These are phyloP conservation scores for Jaltomata sinuosa DNA, from an alignment of 257 asterid species.

Conservation along the genomic window DNA sequence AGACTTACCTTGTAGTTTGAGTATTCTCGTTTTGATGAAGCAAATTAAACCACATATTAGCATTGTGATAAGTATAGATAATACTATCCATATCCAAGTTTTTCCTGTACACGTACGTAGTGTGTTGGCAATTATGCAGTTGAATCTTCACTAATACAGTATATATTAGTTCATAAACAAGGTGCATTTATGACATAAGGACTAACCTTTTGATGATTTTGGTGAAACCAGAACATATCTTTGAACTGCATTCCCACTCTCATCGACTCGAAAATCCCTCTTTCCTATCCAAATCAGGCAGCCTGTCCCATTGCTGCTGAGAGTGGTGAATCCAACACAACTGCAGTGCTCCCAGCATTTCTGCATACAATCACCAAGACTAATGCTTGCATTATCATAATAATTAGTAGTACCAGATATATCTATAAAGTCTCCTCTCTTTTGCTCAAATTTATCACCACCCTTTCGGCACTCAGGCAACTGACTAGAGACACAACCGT, in stretches of 20 bases:
- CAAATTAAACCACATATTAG: not conserved
- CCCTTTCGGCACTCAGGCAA: slow-evolving; percentile 9
- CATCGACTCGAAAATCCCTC: not conserved
- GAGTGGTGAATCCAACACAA: not conserved
- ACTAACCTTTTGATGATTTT: not conserved
- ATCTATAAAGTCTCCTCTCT: not conserved
- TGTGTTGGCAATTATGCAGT: not conserved
- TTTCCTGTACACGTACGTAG: not conserved
- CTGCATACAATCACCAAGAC: not conserved
- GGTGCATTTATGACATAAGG: not conserved
- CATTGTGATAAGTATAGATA: not conserved
- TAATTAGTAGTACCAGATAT: not conserved
- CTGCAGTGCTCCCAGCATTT: not conserved
- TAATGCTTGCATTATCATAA: not conserved
- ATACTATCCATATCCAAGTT: slow-evolving; percentile 13
- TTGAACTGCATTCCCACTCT: not conserved
- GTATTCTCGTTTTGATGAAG: slow-evolving; percentile 4
- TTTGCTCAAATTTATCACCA: slow-evolving; percentile 1
- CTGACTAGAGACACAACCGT: slow-evolving; percentile 12
- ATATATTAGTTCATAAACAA: not conserved
- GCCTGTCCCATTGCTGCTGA: not conserved
- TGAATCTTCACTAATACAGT: not conserved
- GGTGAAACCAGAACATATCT: not conserved
- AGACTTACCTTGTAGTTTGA: slow-evolving; percentile 5
- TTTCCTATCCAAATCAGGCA: not conserved